A percentile compares a stretch with the other conserved stretches of the same genome.
Conservation (phyloP, 768 basidiomycete species). For the Hydnum rufescens region DNA sequence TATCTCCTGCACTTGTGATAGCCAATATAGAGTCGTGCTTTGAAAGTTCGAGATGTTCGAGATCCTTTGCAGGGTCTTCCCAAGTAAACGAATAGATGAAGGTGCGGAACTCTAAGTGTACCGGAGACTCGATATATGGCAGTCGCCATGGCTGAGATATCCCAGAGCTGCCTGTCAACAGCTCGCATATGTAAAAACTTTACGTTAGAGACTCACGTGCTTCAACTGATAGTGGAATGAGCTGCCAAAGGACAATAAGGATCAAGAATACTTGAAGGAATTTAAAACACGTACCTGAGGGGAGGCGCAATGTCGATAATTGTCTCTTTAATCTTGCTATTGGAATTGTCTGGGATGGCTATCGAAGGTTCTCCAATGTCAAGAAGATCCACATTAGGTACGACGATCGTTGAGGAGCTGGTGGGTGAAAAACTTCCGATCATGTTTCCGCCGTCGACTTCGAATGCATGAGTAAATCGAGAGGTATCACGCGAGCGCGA, state of each 20-base stretch:
- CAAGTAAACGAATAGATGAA: slow-evolving; percentile 39
- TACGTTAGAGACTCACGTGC: slow-evolving; percentile 19
- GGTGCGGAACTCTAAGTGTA: slow-evolving; percentile 38
- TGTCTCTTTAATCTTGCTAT: background rate
- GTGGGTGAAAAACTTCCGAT: slow-evolving; percentile 21
- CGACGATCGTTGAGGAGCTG: too few relatives aligned
- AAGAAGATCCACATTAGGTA: too few relatives aligned
- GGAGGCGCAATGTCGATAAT: background rate
- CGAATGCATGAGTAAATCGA: slow-evolving; percentile 28
- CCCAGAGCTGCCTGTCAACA: background rate
- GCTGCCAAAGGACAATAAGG: slow-evolving; percentile 14
- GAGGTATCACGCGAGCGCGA: slow-evolving; percentile 27
- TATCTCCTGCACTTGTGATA: slow-evolving; percentile 64
- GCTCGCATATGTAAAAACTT: background rate
- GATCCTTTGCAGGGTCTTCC: slow-evolving; percentile 62
- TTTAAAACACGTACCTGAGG: background rate
- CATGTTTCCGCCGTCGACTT: slow-evolving; percentile 40
- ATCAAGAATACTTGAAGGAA: background rate
- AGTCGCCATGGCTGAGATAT: slow-evolving; percentile 36
- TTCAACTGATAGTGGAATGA: slow-evolving; percentile 43
- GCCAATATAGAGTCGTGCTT: slow-evolving; percentile 46
- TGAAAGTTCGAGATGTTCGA: slow-evolving; percentile 38
- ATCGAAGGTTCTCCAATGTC: background rate
- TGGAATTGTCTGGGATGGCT: background rate
- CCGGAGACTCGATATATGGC: slow-evolving; percentile 47